Percentiles rank a stretch among this genome's conserved stretches.
Evolutionary conservation across 257 asterid species (phyloP).

Genomic region (Lavandula angustifolia): DNA sequence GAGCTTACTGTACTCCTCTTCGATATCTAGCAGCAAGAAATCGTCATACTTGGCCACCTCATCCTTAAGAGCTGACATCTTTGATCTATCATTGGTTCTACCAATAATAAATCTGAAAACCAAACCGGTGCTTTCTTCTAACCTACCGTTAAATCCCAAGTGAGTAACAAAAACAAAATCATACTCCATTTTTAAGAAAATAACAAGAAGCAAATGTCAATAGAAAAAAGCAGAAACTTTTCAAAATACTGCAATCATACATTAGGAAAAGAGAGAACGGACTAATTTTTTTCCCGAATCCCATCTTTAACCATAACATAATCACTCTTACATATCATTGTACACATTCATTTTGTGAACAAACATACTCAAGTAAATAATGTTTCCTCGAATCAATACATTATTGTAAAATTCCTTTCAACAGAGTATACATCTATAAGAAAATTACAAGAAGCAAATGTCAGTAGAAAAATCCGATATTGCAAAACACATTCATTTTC

Average conservation of each 20-base stretch:
- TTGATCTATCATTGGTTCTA: constrained; percentile 64
- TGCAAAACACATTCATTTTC: neutral
- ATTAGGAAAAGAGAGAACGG: neutral
- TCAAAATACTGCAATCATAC: no score
- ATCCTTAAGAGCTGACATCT: constrained; percentile 81
- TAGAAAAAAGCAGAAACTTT: neutral
- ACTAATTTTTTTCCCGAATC: neutral
- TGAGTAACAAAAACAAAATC: constrained; percentile 30
- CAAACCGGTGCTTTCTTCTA: constrained; percentile 99
- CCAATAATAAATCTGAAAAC: constrained; percentile 88
- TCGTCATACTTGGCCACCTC: constrained; percentile 86
- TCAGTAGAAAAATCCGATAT: no score
- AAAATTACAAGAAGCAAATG: no score
- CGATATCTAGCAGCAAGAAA: constrained; percentile 85
- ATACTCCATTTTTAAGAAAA: constrained; percentile 3
- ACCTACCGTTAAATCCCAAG: constrained; percentile 59
- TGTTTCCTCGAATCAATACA: neutral
- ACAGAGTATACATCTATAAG: neutral
- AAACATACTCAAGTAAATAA: neutral
- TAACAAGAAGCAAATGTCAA: neutral
- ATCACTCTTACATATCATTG: constrained; percentile 2
- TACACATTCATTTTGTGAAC: neutral
- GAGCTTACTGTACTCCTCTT: constrained; percentile 99
- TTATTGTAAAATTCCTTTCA: neutral
- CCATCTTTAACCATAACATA: constrained; percentile 9